Evolutionary conservation across 441 rosid genomes (phyloP).

Genomic region (Pelargonium australe): DNA sequence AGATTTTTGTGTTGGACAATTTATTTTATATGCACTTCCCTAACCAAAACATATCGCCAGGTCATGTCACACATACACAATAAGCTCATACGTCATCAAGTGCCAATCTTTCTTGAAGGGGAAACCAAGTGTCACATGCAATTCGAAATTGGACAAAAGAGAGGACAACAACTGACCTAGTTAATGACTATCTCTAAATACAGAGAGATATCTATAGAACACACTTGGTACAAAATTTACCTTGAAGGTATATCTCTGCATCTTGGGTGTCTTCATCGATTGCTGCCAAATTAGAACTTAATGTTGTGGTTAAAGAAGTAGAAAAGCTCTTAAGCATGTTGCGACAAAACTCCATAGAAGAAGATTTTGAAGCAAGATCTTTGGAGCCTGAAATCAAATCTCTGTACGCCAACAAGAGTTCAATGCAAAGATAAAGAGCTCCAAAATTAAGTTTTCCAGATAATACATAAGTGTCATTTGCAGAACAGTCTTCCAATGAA

Average conservation of each 20-base stretch:
- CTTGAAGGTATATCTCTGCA: conserved; percentile 52
- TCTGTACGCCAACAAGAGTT: conserved; percentile 66
- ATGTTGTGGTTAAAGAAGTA: conserved; percentile 39
- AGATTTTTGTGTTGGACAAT: too few species aligned
- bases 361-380: conserved; percentile 23
- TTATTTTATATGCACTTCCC: too few species aligned
- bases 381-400: conserved; percentile 38
- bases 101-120: background rate
- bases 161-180: background rate
- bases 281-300: conserved; percentile 36
- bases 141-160: background rate
- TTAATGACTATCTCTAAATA: background rate
- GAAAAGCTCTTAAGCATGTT: conserved; percentile 44
- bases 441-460: conserved; percentile 46
- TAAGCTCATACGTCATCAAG: background rate
- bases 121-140: background rate
- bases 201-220: conserved; percentile 9
- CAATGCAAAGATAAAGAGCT: conserved; percentile 57
- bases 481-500: conserved; percentile 28
- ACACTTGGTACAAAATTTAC: conserved; percentile 33
- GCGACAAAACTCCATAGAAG: conserved; percentile 38
- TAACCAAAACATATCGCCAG: too few species aligned
- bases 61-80: background rate
- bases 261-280: conserved; percentile 28
- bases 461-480: conserved; percentile 21